Evolutionary conservation across 257 asterid genomes (phyloP).

Genomic region (Nicotiana knightiana): DNA sequence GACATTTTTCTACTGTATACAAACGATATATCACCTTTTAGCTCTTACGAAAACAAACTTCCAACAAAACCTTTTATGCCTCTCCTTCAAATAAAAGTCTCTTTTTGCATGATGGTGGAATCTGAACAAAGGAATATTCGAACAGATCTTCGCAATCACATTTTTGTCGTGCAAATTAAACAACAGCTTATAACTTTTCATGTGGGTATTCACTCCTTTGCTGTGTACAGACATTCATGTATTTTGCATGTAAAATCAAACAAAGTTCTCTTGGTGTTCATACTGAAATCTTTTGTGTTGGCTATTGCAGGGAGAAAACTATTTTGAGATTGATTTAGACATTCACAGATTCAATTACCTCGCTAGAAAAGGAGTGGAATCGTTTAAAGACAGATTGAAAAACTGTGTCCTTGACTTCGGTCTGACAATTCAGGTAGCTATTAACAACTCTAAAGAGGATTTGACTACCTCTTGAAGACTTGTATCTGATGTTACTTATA

Average conservation of each 20-base stretch:
- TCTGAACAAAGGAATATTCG: neutral
- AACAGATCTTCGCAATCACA: neutral
- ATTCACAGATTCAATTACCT: conserved; percentile 85
- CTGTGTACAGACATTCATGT: conserved; percentile 2
- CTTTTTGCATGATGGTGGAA: neutral
- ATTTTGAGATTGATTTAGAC: conserved; percentile 88
- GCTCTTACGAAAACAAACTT: neutral
- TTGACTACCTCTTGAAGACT: neutral
- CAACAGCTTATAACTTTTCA: neutral
- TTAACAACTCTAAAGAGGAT: neutral
- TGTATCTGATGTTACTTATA: neutral
- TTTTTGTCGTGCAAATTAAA: neutral
- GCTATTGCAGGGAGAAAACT: conserved; percentile 69
- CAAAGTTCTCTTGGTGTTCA: neutral
- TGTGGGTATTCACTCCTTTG: neutral
- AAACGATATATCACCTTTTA: neutral
- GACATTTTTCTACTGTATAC: neutral
- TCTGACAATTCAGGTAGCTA: conserved; percentile 79
- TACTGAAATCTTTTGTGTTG: neutral
- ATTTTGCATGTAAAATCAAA: neutral
- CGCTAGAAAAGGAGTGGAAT: conserved; percentile 84
- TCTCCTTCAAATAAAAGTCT: neutral
- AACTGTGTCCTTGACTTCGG: conserved; percentile 81
- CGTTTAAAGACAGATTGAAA: conserved; percentile 79
- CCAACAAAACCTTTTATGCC: too few species aligned